Conservation (phyloP, 768 basidiomycete species). For the Cystofilobasidium macerans region DNA sequence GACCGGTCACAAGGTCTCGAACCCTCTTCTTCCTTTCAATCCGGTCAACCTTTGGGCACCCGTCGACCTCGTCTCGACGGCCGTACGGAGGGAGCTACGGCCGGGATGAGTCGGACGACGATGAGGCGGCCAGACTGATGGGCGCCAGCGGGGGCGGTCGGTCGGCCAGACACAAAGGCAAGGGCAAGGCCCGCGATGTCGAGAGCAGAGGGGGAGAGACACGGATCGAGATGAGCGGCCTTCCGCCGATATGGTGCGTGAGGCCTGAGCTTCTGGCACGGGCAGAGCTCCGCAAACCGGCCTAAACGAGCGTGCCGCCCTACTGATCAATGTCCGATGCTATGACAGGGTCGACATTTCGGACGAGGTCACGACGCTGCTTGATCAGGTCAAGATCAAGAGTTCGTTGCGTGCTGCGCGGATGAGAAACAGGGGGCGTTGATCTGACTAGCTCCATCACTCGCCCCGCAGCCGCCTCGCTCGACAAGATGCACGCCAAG, state of each 20-base stretch:
- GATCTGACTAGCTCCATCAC: not conserved
- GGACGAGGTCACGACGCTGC: conserved; percentile 73
- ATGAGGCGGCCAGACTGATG: conserved; percentile 35
- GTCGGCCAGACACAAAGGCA: conserved; percentile 31
- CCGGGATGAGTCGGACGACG: conserved; percentile 45
- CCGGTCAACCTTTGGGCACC: conserved; percentile 55
- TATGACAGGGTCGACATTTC: conserved; percentile 72
- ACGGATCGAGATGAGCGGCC: conserved; percentile 18
- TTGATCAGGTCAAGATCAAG: conserved; percentile 59
- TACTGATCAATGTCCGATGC: conserved; percentile 14
- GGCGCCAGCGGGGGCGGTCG: conserved; percentile 7
- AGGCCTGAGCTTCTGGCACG: conserved; percentile 28
- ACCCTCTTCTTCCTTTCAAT: conserved; percentile 90
- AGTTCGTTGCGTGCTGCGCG: conserved; percentile 46
- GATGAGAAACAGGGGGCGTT: not conserved
- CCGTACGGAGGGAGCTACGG: conserved; percentile 28
- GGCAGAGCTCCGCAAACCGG: not conserved
- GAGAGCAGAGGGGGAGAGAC: conserved; percentile 26
- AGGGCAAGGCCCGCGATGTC: conserved; percentile 42
- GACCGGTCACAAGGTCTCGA: conserved; percentile 56
- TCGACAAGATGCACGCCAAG: conserved; percentile 93
- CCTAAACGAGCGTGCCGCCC: conserved; percentile 29
- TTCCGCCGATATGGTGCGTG: conserved; percentile 78
- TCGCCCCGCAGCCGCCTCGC: conserved; percentile 52
- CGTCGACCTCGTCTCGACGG: conserved; percentile 35